Percentiles rank a stretch among this genome's conserved stretches.
Conservation (phyloP, 441 rosid genomes). For the Aquilaria agallochum region DNA sequence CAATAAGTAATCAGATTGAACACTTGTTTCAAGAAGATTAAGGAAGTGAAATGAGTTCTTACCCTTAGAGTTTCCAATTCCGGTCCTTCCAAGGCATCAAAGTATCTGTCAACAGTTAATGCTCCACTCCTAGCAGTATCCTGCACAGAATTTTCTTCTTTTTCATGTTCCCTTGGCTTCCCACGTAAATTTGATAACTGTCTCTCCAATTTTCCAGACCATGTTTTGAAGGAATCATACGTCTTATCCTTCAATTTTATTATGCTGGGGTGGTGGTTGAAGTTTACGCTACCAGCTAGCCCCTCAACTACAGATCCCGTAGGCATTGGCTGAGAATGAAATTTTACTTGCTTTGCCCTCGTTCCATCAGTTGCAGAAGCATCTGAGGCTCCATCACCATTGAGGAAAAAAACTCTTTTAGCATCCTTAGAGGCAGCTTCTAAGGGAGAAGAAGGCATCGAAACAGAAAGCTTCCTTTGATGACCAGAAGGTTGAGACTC, state of each 20-base stretch:
- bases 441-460: constrained; percentile 49
- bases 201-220: constrained; percentile 82
- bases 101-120: constrained; percentile 67
- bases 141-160: constrained; percentile 15
- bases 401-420: constrained; percentile 16
- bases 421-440: constrained; percentile 8
- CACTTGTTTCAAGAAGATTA: not conserved
- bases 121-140: constrained; percentile 33
- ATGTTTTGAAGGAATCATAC: constrained; percentile 77
- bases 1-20: not conserved
- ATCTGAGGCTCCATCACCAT: constrained; percentile 15
- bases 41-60: constrained; percentile 9
- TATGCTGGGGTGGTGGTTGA: constrained; percentile 20
- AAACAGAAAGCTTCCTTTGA: constrained; percentile 29
- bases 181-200: constrained; percentile 59
- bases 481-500: constrained; percentile 7
- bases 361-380: constrained; percentile 2
- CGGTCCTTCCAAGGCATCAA: constrained; percentile 84
- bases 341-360: constrained; percentile 19
- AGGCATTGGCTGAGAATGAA: constrained; percentile 70
- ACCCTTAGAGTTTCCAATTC: constrained; percentile 83
- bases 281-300: constrained; percentile 14
- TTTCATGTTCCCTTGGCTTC: constrained; percentile 27
- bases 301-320: constrained; percentile 25
- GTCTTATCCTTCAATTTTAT: constrained; percentile 46